Evolutionary conservation across 257 asterid species (phyloP).

Genomic region (Fraxinus americana): DNA sequence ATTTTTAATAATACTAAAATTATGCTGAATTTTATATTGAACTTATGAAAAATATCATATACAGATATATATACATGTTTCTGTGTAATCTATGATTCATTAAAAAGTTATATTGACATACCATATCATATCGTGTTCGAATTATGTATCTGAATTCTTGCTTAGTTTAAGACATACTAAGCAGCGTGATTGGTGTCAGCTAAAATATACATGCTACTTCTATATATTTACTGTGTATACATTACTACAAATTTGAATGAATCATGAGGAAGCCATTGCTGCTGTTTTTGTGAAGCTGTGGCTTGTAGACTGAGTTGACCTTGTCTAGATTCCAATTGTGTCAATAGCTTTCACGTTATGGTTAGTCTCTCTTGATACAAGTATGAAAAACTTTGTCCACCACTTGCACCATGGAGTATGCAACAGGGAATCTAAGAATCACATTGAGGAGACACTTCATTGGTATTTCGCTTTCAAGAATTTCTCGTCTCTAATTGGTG

Average conservation of each 20-base stretch:
- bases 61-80: too few species aligned
- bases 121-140: too few species aligned
- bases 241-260: not conserved
- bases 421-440: conserved; percentile 8
- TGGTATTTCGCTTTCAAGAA: not conserved
- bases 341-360: not conserved
- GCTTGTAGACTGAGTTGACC: not conserved
- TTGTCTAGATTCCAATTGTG: not conserved
- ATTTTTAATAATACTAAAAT: too few species aligned
- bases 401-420: not conserved
- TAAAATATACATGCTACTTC: not conserved
- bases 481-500: not conserved
- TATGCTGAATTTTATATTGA: too few species aligned
- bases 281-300: not conserved
- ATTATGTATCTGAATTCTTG: too few species aligned
- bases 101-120: too few species aligned
- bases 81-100: too few species aligned
- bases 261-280: not conserved
- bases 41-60: too few species aligned
- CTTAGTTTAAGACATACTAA: not conserved
- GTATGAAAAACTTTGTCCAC: too few species aligned
- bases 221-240: not conserved
- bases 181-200: too few species aligned
- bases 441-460: not conserved
- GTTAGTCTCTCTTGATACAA: not conserved